Base-by-base conservation (phyloP, 768 basidiomycete species). In the Imleria badia region DNA sequence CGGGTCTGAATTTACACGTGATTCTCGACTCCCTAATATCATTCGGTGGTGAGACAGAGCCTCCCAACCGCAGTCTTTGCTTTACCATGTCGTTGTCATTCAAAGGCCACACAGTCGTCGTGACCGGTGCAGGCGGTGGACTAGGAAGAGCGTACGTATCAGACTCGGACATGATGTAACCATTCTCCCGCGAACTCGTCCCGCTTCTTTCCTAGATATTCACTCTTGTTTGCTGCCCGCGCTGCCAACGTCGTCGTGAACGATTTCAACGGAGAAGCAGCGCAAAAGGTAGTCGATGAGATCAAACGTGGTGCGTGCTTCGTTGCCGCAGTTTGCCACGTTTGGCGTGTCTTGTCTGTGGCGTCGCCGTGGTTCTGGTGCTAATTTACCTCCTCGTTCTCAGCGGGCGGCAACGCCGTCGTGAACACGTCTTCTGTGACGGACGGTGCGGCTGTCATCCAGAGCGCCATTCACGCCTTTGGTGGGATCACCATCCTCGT, bases 51-150 rank as follows among this genome's bases (percentile, higher is more conserved):
- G 26, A 26, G 6, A 26, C 26, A 26, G 26, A 26, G 26, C 26
- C 26, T 26, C 6, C 26, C n/a, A n/a, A n/a, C n/a, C n/a, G n/a
- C n/a, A n/a, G n/a, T 26, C 26, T 4, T 26, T 6, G 26, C 26
- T 26, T 26, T 26, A 26, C 22, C 35, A 72, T 58, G 82, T 72
- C 81, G 35, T 72, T 87, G 11, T 89, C 86, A 3, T 96, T 93
- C 79, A 85, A 89, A 72, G 86, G 86, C 52, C 90, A 95, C 50
- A 93, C 90, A n/a, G 91, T 94, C 53, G 82, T 99, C 59, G 76
- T 98, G 59, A 99, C 97, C 40, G 97, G 97, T 43, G 95, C 94
- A 40, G 97, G 97, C 14, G 93, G 94, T 56, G 97, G 97, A 15
- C 79, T 99, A 14, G 97, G 97, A 41, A 88, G 84, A 75, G 82